Conservation (phyloP, 1,284 basidiomycete genomes). For the Sanguinoderma infundibulare region DNA sequence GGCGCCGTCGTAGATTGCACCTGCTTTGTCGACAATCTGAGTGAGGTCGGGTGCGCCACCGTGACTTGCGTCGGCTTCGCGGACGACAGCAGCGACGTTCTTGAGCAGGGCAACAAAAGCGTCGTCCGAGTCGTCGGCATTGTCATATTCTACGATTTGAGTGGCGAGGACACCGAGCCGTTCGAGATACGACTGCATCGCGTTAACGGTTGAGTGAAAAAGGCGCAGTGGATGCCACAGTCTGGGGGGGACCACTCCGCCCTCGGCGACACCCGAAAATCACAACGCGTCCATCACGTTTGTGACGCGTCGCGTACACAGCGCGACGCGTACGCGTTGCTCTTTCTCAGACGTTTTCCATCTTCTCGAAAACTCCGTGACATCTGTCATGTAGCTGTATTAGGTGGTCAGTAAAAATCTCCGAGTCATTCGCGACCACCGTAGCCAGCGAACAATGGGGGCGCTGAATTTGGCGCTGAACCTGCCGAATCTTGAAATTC, state of each 20-base stretch:
- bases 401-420: no score
- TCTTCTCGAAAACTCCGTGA: no score
- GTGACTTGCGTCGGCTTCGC: neutral
- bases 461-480: no score
- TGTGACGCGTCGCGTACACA: neutral
- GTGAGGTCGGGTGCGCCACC: neutral
- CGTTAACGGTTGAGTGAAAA: neutral
- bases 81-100: neutral
- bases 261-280: neutral
- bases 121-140: neutral
- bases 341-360: no score
- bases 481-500: no score
- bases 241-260: no score
- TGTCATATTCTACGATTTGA: neutral
- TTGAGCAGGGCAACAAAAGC: neutral
- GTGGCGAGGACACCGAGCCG: neutral
- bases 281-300: neutral
- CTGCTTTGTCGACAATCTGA: neutral
- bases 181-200: neutral
- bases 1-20: neutral
- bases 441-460: no score
- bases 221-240: neutral
- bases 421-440: no score
- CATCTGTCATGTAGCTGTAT: no score
- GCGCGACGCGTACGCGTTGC: neutral